Evolutionary conservation across 306 rosid genomes (phyloP).

Genomic region (Castanopsis chinensis): DNA sequence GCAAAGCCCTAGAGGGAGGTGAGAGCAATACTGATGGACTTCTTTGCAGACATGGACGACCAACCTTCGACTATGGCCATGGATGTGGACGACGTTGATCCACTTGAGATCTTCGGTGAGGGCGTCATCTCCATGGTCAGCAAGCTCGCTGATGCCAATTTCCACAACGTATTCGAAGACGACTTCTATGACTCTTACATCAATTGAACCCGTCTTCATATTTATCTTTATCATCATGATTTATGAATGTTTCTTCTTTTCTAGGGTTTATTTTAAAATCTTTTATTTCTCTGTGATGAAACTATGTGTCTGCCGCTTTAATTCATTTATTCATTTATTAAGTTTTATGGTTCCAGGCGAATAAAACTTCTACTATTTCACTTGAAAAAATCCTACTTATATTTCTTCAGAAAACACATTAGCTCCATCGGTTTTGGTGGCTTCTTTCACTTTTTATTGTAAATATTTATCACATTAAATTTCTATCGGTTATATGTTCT

Average conservation of each 20-base stretch:
- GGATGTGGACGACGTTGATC: constrained; percentile 87
- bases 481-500: too few species aligned
- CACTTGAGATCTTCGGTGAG: constrained; percentile 59
- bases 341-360: too few species aligned
- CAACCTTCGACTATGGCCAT: constrained; percentile 80
- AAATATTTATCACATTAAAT: too few species aligned
- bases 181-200: constrained; percentile 85
- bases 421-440: too few species aligned
- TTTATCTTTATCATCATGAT: not conserved
- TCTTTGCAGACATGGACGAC: constrained; percentile 80
- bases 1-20: not conserved
- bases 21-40: constrained; percentile 67
- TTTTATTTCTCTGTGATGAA: not conserved
- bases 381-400: too few species aligned
- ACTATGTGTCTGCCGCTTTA: not conserved
- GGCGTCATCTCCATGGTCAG: constrained; percentile 54
- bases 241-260: not conserved
- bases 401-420: too few species aligned
- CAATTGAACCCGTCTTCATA: constrained; percentile 37
- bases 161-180: constrained; percentile 71
- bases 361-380: too few species aligned
- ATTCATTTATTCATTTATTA: too few species aligned
- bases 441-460: too few species aligned
- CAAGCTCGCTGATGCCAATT: constrained; percentile 81
- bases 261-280: not conserved